These are phyloP conservation scores for Geosmithia morbida DNA, from an alignment of 2,329 filamentous ascomycete species.

Conservation along the genomic window DNA sequence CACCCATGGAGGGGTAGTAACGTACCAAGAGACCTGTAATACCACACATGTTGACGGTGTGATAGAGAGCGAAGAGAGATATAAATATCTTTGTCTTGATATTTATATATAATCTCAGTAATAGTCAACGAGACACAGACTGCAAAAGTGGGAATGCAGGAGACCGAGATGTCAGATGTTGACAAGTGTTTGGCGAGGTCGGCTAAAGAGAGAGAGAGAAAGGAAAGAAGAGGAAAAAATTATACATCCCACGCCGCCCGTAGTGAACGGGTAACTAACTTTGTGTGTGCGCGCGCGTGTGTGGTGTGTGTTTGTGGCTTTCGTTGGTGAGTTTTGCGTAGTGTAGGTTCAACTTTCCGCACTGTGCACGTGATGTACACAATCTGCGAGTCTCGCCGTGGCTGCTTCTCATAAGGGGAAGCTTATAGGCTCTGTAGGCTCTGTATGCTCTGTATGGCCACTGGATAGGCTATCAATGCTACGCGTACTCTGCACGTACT, in stretches of 20 bases:
- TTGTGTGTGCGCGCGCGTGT: too few species aligned
- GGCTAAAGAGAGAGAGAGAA: not conserved
- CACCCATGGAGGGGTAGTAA: not conserved
- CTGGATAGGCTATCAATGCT: too few species aligned
- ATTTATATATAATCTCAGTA: not conserved
- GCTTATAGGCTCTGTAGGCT: too few species aligned
- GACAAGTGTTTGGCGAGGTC: not conserved
- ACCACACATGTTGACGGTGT: not conserved
- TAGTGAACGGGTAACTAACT: too few species aligned
- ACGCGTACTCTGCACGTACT: too few species aligned
- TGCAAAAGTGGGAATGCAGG: not conserved
- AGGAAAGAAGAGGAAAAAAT: not conserved
- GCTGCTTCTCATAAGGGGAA: too few species aligned
- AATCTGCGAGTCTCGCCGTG: too few species aligned
- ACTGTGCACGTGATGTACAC: not conserved
- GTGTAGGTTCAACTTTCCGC: not conserved
- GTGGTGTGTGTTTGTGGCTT: not conserved
- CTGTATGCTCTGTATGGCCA: too few species aligned
- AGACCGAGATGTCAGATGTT: too few species aligned
- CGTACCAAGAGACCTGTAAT: constrained; percentile 1
- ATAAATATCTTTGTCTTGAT: not conserved
- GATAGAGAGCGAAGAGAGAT: not conserved
- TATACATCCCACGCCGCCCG: not conserved
- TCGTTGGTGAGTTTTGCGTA: not conserved
- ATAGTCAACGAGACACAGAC: not conserved